Evolutionary conservation across 2,329 filamentous ascomycete genomes (phyloP).

Genomic region (Apiospora sp.): DNA sequence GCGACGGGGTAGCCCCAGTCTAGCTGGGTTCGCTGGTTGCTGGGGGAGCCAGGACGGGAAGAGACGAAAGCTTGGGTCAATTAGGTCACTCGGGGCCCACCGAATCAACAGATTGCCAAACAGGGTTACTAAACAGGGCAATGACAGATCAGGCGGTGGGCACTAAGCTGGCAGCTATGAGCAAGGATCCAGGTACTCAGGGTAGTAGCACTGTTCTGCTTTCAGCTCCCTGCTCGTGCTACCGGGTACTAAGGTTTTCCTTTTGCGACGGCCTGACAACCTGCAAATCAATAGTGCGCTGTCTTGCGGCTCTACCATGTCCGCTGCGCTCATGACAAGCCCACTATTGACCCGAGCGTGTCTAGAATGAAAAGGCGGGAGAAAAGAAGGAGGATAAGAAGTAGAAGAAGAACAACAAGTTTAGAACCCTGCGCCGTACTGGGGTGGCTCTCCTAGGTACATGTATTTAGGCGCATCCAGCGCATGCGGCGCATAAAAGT

Average conservation of each 20-base stretch:
- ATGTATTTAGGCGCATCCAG: neutral
- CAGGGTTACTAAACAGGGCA: neutral
- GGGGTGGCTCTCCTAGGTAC: neutral
- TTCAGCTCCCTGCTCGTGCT: neutral
- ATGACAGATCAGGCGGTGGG: slow-evolving; percentile 7
- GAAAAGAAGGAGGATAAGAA: neutral
- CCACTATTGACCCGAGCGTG: neutral
- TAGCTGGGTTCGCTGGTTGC: neutral
- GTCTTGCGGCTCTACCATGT: slow-evolving; percentile 11
- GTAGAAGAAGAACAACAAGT: neutral
- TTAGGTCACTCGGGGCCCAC: slow-evolving; percentile 9
- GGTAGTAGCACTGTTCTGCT: neutral
- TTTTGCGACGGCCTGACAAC: slow-evolving; percentile 17
- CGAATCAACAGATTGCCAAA: slow-evolving; percentile 18
- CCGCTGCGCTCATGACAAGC: neutral
- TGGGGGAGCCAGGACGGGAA: neutral
- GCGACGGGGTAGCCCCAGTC: slow-evolving; percentile 10
- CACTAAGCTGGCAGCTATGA: neutral
- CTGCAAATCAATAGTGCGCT: slow-evolving; percentile 17
- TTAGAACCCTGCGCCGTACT: neutral
- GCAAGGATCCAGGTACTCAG: neutral
- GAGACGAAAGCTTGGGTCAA: slow-evolving; percentile 4
- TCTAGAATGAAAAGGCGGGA: neutral
- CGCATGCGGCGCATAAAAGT: neutral
- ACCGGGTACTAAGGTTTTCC: neutral